Conservation (phyloP, 2,329 filamentous ascomycete species). For the Parascedosporium putredinis region DNA sequence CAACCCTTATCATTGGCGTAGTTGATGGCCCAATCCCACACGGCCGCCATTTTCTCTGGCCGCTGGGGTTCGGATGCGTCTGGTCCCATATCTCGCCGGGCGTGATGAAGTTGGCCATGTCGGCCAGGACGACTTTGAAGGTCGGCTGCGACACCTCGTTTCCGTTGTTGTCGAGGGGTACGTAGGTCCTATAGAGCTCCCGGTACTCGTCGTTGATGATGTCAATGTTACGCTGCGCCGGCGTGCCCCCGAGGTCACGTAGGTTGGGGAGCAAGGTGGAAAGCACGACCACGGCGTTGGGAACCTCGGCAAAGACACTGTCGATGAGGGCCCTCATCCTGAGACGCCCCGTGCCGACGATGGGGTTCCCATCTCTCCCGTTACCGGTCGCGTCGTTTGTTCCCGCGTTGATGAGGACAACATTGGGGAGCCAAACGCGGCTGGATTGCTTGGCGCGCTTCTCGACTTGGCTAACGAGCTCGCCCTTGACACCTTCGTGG, state of each 20-base stretch:
- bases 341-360: constrained; percentile 10
- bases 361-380: not conserved
- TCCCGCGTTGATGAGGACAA: constrained; percentile 16
- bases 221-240: constrained; percentile 14
- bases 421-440: constrained; percentile 11
- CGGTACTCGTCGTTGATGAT: constrained; percentile 24
- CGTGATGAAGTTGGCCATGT: constrained; percentile 13
- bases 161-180: constrained; percentile 6
- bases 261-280: constrained; percentile 13
- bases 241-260: not conserved
- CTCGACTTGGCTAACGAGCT: constrained; percentile 8
- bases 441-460: constrained; percentile 1
- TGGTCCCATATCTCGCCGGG: constrained; percentile 24
- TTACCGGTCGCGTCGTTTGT: constrained; percentile 16
- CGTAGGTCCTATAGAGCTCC: constrained; percentile 11
- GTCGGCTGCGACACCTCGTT: constrained; percentile 8
- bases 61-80: constrained; percentile 27
- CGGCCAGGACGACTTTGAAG: not conserved
- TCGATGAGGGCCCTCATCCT: constrained; percentile 14
- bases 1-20: constrained; percentile 14
- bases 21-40: constrained; percentile 23
- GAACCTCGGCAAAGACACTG: constrained; percentile 10
- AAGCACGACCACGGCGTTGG: constrained; percentile 12
- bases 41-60: constrained; percentile 31
- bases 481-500: constrained; percentile 14